phyloP scores from a whole-genome alignment of 768 basidiomycete species.

The Hericium coralloides region DNA sequence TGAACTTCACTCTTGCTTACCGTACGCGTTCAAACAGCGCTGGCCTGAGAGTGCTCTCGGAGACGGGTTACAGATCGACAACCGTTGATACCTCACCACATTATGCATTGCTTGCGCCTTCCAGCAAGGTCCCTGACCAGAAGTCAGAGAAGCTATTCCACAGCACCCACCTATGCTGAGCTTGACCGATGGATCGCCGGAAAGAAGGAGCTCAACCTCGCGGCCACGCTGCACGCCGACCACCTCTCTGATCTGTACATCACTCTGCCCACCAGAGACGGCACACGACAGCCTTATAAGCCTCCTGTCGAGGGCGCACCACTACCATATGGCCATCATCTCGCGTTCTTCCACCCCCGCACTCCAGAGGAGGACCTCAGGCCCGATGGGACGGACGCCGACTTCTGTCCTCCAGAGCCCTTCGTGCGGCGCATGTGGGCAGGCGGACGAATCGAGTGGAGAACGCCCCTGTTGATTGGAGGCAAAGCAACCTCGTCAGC shows the following conservation, averaged over 20 bases:
- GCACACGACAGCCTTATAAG: slow-evolving; percentile 30
- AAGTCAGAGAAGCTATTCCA: slow-evolving; percentile 2
- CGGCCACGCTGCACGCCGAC: slow-evolving; percentile 45
- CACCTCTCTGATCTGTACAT: slow-evolving; percentile 55
- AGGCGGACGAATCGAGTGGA: slow-evolving; percentile 60
- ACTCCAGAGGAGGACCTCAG: slow-evolving; percentile 48
- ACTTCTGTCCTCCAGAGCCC: slow-evolving; percentile 63
- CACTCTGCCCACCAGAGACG: slow-evolving; percentile 68
- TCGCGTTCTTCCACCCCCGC: slow-evolving; percentile 66
- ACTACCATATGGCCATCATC: slow-evolving; percentile 57
- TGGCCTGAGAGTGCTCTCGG: too few species aligned
- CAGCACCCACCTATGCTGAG: slow-evolving; percentile 8
- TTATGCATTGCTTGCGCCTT: too few species aligned
- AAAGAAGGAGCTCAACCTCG: slow-evolving; percentile 31
- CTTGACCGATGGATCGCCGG: slow-evolving; percentile 51
- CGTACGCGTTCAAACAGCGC: too few species aligned
- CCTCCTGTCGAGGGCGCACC: slow-evolving; percentile 33
- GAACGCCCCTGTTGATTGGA: slow-evolving; percentile 45
- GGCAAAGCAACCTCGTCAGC: slow-evolving; percentile 39
- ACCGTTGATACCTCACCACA: not conserved
- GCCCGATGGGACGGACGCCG: slow-evolving; percentile 63
- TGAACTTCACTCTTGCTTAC: too few species aligned
- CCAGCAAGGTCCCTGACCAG: too few species aligned
- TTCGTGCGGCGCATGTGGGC: slow-evolving; percentile 82
- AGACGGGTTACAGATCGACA: not conserved